Percentiles rank a stretch among this genome's conserved stretches.
Conservation (phyloP, 441 rosid genomes). For the Hura crepitans region DNA sequence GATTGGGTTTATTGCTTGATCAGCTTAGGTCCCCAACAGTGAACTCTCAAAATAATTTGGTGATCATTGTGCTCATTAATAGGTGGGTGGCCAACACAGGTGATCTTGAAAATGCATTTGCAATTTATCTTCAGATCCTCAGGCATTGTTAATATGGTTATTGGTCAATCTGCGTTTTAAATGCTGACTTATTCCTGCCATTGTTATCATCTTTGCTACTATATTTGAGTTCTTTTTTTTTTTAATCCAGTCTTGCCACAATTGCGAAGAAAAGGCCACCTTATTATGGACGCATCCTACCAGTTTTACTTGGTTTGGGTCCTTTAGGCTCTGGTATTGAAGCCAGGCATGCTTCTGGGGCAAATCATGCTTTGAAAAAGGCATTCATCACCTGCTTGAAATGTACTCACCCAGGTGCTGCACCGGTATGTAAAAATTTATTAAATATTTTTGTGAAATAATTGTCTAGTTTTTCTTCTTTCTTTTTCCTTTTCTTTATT, state of each 20-base stretch:
- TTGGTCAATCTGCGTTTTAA: background rate
- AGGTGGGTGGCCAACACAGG: slow-evolving; percentile 41
- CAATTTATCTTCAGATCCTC: slow-evolving; percentile 12
- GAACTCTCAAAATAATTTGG: slow-evolving; percentile 67
- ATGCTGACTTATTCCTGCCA: background rate
- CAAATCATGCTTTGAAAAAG: slow-evolving; percentile 68
- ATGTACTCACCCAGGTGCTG: slow-evolving; percentile 89
- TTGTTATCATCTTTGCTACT: background rate
- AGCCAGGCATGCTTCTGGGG: slow-evolving; percentile 63
- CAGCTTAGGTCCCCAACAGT: slow-evolving; percentile 86
- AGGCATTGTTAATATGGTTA: background rate
- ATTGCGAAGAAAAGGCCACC: slow-evolving; percentile 92
- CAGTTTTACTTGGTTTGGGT: slow-evolving; percentile 91
- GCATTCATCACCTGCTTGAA: slow-evolving; percentile 75
- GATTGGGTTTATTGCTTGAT: slow-evolving; percentile 79
- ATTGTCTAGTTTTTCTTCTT: background rate
- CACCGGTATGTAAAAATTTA: slow-evolving; percentile 64
- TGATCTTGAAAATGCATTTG: slow-evolving; percentile 18
- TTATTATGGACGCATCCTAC: slow-evolving; percentile 85
- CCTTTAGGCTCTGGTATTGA: slow-evolving; percentile 55
- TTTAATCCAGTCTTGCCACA: slow-evolving; percentile 64
- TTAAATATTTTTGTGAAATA: slow-evolving; percentile 1
- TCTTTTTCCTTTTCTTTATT: background rate
- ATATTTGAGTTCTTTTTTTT: slow-evolving; percentile 26
- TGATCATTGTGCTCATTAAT: slow-evolving; percentile 68